These are phyloP conservation scores for Kwoniella shivajii DNA, from an alignment of 1,284 basidiomycete genomes.

Conservation along the genomic window DNA sequence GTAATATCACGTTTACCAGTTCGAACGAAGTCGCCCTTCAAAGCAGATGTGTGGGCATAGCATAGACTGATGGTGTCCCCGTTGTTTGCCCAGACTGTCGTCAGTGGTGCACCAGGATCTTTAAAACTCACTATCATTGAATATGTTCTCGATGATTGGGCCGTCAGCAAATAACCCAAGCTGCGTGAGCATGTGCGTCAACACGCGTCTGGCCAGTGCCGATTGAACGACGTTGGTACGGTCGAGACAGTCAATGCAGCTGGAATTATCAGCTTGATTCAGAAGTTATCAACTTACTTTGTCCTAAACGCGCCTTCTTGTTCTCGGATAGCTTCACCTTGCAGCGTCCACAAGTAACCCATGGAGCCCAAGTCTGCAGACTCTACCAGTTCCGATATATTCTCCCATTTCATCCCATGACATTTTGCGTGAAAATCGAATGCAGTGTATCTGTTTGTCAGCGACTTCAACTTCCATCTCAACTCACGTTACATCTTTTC, in stretches of 20 bases:
- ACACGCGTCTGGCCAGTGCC: slow-evolving; percentile 80
- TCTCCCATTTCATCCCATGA: slow-evolving; percentile 67
- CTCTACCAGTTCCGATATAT: slow-evolving; percentile 77
- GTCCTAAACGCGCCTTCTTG: slow-evolving; percentile 80
- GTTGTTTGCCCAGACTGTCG: slow-evolving; percentile 75
- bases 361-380: slow-evolving; percentile 74
- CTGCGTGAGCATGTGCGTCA: slow-evolving; percentile 78
- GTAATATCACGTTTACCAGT: slow-evolving; percentile 91
- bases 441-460: slow-evolving; percentile 37
- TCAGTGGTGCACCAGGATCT: slow-evolving; percentile 4
- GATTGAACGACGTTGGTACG: slow-evolving; percentile 91
- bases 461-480: not conserved
- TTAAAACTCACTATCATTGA: slow-evolving; percentile 72
- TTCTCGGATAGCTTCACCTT: slow-evolving; percentile 68
- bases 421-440: slow-evolving; percentile 92
- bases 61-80: slow-evolving; percentile 50
- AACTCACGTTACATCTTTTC: slow-evolving; percentile 66
- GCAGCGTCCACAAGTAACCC: slow-evolving; percentile 86
- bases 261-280: slow-evolving; percentile 52
- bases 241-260: slow-evolving; percentile 90
- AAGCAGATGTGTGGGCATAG: slow-evolving; percentile 62
- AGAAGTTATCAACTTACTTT: slow-evolving; percentile 37
- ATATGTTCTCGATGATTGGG: slow-evolving; percentile 69
- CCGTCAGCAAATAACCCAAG: slow-evolving; percentile 58
- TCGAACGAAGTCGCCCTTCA: slow-evolving; percentile 97